A percentile compares a stretch with the other conserved stretches of the same genome.
These are phyloP conservation scores for Leishmania martiniquensis DNA, from an alignment of 208 protist species.

Conservation along the genomic window DNA sequence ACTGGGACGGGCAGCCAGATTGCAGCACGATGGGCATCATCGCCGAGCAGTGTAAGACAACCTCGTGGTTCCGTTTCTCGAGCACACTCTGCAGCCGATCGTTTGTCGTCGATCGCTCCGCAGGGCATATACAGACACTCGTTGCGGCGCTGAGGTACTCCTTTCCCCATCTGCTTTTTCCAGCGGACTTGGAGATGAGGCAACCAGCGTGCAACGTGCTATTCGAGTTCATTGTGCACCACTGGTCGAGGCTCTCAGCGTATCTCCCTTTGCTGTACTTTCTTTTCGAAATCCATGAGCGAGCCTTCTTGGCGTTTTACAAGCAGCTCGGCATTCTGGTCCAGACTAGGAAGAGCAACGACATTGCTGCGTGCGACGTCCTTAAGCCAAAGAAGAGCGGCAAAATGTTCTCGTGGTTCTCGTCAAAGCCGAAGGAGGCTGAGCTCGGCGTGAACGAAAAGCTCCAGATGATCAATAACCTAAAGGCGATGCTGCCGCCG, in stretches of 20 bases:
- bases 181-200: constrained; percentile 5
- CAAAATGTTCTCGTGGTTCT: constrained; percentile 34
- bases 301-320: constrained; percentile 18
- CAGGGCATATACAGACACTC: constrained; percentile 29
- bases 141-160: constrained; percentile 32
- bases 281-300: constrained; percentile 33
- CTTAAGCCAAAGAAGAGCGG: constrained; percentile 31
- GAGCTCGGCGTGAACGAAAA: constrained; percentile 31
- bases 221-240: constrained; percentile 22
- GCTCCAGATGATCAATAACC: constrained; percentile 20
- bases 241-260: constrained; percentile 20
- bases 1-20: constrained; percentile 2
- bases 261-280: constrained; percentile 40
- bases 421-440: constrained; percentile 31
- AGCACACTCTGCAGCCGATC: constrained; percentile 15
- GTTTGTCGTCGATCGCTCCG: constrained; percentile 33
- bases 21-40: constrained; percentile 20
- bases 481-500: constrained; percentile 12
- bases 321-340: constrained; percentile 19
- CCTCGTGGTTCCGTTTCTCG: constrained; percentile 17
- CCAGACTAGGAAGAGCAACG: constrained; percentile 19
- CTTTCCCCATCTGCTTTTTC: constrained; percentile 32
- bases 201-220: constrained; percentile 15
- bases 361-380: constrained; percentile 17
- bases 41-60: constrained; percentile 32